Base-by-base conservation (phyloP, 352 stramenopile species). In the Globisporangium orthogonon region DNA sequence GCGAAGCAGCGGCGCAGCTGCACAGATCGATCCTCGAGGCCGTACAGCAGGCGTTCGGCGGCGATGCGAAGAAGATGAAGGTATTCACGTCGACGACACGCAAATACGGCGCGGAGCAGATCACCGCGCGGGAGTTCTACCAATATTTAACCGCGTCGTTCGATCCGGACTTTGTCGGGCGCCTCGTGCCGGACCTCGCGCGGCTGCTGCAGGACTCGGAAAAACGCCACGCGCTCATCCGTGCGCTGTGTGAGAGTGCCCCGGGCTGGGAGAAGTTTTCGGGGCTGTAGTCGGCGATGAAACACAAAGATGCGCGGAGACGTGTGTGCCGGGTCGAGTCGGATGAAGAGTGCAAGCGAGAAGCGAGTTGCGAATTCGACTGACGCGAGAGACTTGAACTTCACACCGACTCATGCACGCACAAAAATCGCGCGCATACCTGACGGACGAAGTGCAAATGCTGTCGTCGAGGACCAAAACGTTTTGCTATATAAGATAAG, bases 71-170 rank as follows among this genome's bases (percentile, higher is more conserved):
- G 72, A 87, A 89, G 60, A 91, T 94, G 79, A 93, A 94, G 59
- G 71, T 74, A 31, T 94, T 94, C 52, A 93, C 83, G 33, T 83
- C 75, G 37, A 88, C 90, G 50, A 83, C 85, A 37, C 85, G 85
- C 56, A 92, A 93, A 58, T 94, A 90, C 55, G 85, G 85, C 56
- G 83, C 74, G 50, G 82, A 94, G 56, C 78, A 92, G 63, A 86
- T 94, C 65, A 85, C 80, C n/a, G 85, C 85, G 7, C 76, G 85
- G 33, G 83, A 94, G 54, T 94, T 92, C 65, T 94, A 94, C 69
- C 78, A 89, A 61, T 94, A 94, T 84, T 84, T 94, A 79, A 93
- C 81, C 47, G 75, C 77, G 31, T 91, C 85, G 18, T 94, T 94
- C 60, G 85, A 94, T n/a, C 80, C 76, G 1, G 85, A 94, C 60